Base-by-base conservation (phyloP, 2,329 filamentous ascomycete species). In the Hymenoscyphus scutula region DNA sequence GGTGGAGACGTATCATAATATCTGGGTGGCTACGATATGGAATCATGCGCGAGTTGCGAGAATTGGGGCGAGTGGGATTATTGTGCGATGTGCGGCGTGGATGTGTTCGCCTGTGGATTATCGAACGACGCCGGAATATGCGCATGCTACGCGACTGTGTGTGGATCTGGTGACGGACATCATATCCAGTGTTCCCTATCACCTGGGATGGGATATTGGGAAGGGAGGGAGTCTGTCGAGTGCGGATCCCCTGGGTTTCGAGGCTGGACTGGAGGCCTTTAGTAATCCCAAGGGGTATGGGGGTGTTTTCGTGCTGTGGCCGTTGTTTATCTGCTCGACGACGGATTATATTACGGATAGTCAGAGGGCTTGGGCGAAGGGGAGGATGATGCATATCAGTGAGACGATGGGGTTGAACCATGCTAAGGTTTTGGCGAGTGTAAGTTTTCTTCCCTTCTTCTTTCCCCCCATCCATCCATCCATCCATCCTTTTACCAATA, bases 21-120 rank as follows among this genome's bases (percentile, higher is more conserved):
- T 86, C 53, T 86, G 81, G 78, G 80, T 84, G 51, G 81, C 81
- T n/a, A 81, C 78, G 63, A 76, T 84, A 8, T 84, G 81, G 80
- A 87, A 87, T 70, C 76, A 83, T 74, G 76, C 79, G 63, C 77
- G 84, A 17, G 78, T 81, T 17, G 78, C 80, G 6, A 78, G 85
- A 2, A 76, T 88, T 30, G 79, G 84, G 59, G 76, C 87, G 27
- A 80, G 81, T 2, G 81, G 82, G 17, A 74, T 84, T 17, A 79
- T 83, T 41, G 81, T 87, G 13, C 81, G 85, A 6, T 86, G 84
- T 68, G 80, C 82, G 6, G 85, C 85, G 1, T 87, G 84, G 84
- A 77, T 84, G 27, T 84, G 82, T 71, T 77, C 80, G 8, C 85
- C 85, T 0, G 79, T 84, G 8, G 85, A 88, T 72, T 87, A 87